Conservation (phyloP, 441 rosid species). For the Caryocar brasiliense region DNA sequence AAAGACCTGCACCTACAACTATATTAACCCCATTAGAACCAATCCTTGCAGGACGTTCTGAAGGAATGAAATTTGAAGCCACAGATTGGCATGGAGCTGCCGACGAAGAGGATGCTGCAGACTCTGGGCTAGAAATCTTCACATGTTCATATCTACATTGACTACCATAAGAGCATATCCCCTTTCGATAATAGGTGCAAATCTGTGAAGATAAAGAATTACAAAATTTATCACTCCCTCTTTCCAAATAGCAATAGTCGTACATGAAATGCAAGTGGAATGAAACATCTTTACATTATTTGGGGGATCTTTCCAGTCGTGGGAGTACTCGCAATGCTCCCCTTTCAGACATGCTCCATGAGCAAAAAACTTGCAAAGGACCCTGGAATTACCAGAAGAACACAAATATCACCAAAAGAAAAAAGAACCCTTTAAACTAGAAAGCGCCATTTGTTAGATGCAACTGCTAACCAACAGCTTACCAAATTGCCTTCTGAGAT, state of each 20-base stretch:
- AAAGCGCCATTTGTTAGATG: no score
- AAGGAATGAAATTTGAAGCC: constrained; percentile 22
- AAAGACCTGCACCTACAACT: constrained; percentile 25
- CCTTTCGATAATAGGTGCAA: constrained; percentile 86
- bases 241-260: neutral
- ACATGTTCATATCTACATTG: constrained; percentile 85
- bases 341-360: constrained; percentile 95
- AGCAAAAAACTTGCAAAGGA: constrained; percentile 83
- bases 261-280: neutral
- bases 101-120: constrained; percentile 46
- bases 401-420: neutral
- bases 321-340: constrained; percentile 86
- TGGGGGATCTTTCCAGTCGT: constrained; percentile 82
- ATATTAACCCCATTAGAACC: constrained; percentile 15
- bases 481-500: no score
- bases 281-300: constrained; percentile 42
- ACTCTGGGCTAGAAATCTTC: constrained; percentile 44
- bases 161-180: constrained; percentile 72
- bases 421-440: no score
- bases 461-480: no score
- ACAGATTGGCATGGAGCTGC: constrained; percentile 21
- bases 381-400: constrained; percentile 28
- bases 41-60: constrained; percentile 14
- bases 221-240: no score
- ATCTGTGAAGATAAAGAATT: constrained; percentile 34